These are phyloP conservation scores for Lathyrus aphaca DNA, from an alignment of 306 rosid genomes.

Conservation along the genomic window DNA sequence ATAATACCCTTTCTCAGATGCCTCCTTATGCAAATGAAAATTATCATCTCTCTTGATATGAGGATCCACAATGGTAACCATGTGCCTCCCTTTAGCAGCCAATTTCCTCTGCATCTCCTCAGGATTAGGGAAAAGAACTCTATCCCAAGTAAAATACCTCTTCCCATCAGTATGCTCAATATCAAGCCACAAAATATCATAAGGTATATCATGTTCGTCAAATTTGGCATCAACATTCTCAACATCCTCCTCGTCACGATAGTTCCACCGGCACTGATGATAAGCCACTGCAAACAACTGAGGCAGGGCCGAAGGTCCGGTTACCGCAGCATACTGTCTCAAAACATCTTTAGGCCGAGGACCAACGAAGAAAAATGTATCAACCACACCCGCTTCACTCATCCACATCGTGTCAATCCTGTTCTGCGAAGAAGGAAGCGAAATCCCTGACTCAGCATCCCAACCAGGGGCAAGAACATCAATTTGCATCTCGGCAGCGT, in stretches of 20 bases:
- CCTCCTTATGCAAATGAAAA: slow-evolving; percentile 77
- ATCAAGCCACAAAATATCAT: slow-evolving; percentile 98
- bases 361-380: slow-evolving; percentile 79
- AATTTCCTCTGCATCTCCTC: slow-evolving; percentile 94
- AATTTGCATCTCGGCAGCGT: slow-evolving; percentile 98
- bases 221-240: slow-evolving; percentile 84
- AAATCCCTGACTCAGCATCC: slow-evolving; percentile 74
- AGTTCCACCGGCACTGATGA: slow-evolving; percentile 97
- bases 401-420: slow-evolving; percentile 90
- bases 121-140: slow-evolving; percentile 75
- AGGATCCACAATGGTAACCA: slow-evolving; percentile 97
- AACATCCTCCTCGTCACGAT: slow-evolving; percentile 95
- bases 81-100: slow-evolving; percentile 78
- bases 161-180: slow-evolving; percentile 93
- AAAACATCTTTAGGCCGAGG: slow-evolving; percentile 84
- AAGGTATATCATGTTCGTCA: slow-evolving; percentile 88
- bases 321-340: slow-evolving; percentile 76
- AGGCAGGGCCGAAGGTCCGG: slow-evolving; percentile 80
- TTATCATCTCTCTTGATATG: slow-evolving; percentile 86
- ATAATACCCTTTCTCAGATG: slow-evolving; percentile 77
- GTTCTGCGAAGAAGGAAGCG: slow-evolving; percentile 64
- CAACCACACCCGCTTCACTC: slow-evolving; percentile 93
- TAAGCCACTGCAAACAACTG: slow-evolving; percentile 83
- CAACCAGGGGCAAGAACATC: slow-evolving; percentile 87
- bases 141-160: slow-evolving; percentile 94